A percentile compares a stretch with the other conserved stretches of the same genome.
Conservation (phyloP, 164 flowering plant genomes). For the Piper longum region DNA sequence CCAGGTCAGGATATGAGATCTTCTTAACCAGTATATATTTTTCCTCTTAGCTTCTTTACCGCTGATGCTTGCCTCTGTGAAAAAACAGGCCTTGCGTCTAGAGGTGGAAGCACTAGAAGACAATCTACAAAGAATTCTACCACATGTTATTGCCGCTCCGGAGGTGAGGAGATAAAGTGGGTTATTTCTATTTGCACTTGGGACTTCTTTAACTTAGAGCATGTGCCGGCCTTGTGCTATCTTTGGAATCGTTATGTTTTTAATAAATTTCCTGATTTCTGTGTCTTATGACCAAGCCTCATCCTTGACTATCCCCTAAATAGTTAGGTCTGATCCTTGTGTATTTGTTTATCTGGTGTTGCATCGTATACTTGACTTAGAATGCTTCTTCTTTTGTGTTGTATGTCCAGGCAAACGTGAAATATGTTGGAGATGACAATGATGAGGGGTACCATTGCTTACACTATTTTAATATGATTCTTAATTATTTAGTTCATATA, state of each 20-base stretch:
- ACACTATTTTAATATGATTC: background rate
- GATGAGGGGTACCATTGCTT: background rate
- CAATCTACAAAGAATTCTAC: conserved; percentile 32
- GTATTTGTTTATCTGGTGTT: too few species aligned
- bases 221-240: background rate
- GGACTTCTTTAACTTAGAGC: background rate
- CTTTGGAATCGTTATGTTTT: background rate
- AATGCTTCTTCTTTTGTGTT: background rate
- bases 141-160: conserved; percentile 24
- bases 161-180: conserved; percentile 15
- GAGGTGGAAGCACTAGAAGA: conserved; percentile 28
- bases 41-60: background rate
- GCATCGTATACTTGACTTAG: background rate
- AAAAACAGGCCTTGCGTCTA: conserved; percentile 31
- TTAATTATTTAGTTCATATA: too few species aligned
- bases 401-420: background rate
- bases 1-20: conserved; percentile 24
- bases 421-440: too few species aligned
- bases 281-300: too few species aligned
- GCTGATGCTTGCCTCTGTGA: conserved; percentile 1
- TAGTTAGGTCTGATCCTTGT: too few species aligned
- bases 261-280: too few species aligned
- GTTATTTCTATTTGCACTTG: background rate
- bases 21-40: background rate
- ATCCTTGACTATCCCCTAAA: too few species aligned